Evolutionary conservation across 805 yeast species (phyloP), one percentile per base, ranked within the genome.

Genomic region (Kuraishia floccosa): DNA sequence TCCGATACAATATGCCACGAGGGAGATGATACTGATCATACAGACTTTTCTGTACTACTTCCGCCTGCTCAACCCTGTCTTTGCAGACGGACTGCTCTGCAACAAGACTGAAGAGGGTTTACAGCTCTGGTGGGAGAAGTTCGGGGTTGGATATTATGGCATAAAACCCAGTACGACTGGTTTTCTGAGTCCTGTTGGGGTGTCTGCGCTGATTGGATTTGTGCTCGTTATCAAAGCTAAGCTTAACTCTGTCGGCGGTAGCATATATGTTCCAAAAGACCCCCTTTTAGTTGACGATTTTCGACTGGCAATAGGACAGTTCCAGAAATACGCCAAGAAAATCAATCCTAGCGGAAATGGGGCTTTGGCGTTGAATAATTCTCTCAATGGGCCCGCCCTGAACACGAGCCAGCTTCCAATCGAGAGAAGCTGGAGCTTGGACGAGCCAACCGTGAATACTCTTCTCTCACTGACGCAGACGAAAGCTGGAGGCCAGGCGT

Each of bases 41-140:
- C 98, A 89, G 53, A 73, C 76, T 1, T 69, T 81, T 25, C 62
- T 89, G 16, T 79, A 72, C 43, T 87, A 86, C 51, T 87, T 81
- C 52, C 81, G 76, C 34, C 52, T 85, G 25, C 60, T 85, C 10
- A 78, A 75, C 30, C 75, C 83, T 0, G 56, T 56, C 20, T 73
- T 67, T 39, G 82, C 83, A 34, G 96, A 91, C 54, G 97, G 98
- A 0, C 56, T 89, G 11, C 56, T 86, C 3, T 89, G 97, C 50
- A 70, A 73, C 35, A 64, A 68, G 34, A 89, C 98, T 0, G 78
- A 77, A 37, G 63, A 55, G 15, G 93, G 93, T 0, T 66, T 85
- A 16, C 44, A 51, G 2, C 60, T 64, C 27, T 89, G 97, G 96
- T 89, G 97, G 96, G 63, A 61, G 23, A 49, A 71, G 22, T 67